Percentiles rank a stretch among this genome's conserved stretches.
These are phyloP conservation scores for Jacaranda copaia DNA, from an alignment of 257 asterid species.

Conservation along the genomic window DNA sequence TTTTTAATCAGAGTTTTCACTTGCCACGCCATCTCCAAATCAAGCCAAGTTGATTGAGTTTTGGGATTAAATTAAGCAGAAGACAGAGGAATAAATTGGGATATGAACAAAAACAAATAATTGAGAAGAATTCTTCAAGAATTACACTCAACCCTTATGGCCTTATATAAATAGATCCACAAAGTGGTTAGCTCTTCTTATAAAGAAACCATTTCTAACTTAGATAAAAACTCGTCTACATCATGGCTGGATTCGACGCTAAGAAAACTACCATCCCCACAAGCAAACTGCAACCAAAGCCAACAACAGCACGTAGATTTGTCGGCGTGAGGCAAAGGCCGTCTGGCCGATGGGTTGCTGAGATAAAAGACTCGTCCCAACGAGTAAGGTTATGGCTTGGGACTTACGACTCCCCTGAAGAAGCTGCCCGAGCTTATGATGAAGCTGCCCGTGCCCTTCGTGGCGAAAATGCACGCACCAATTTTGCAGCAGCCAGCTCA, in stretches of 20 bases:
- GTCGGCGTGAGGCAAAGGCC: slow-evolving; percentile 90
- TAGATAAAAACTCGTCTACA: not conserved
- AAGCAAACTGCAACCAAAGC: slow-evolving; percentile 43
- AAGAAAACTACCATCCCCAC: slow-evolving; percentile 42
- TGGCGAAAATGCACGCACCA: slow-evolving; percentile 87
- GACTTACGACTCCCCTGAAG: slow-evolving; percentile 89
- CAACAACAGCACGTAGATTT: slow-evolving; percentile 56
- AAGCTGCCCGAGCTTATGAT: slow-evolving; percentile 87
- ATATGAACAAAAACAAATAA: slow-evolving; percentile 49
- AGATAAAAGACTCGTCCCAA: slow-evolving; percentile 89
- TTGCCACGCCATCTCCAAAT: slow-evolving; percentile 50
- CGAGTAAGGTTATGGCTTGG: slow-evolving; percentile 87
- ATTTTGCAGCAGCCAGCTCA: slow-evolving; percentile 46
- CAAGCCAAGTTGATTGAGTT: slow-evolving; percentile 41
- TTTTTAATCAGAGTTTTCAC: slow-evolving; percentile 45
- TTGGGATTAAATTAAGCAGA: slow-evolving; percentile 37
- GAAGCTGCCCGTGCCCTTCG: slow-evolving; percentile 91
- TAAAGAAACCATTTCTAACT: not conserved
- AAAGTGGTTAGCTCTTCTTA: slow-evolving; percentile 11
- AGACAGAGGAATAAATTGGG: slow-evolving; percentile 24
- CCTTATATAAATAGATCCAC: slow-evolving; percentile 48
- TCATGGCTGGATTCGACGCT: slow-evolving; percentile 62
- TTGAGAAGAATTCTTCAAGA: slow-evolving; percentile 48
- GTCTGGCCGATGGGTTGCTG: slow-evolving; percentile 94
- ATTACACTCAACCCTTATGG: slow-evolving; percentile 30